Evolutionary conservation across 148 eudicot genomes (phyloP), one percentile per base, ranked within the genome.

Genomic region (Pharnaceum exiguum): DNA sequence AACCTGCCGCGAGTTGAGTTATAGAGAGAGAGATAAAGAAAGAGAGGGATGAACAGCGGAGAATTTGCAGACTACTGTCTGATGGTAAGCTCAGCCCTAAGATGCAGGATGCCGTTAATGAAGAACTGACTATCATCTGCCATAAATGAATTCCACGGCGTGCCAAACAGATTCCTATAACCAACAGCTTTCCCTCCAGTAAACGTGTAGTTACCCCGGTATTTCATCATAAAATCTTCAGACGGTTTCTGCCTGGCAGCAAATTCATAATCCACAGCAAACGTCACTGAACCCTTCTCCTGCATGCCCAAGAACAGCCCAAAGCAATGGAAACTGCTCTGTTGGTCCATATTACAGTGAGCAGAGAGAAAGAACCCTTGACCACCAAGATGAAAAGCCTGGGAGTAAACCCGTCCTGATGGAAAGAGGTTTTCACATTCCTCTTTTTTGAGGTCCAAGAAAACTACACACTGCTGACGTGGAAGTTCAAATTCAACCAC

Each of bases 281-380:
- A 75, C 17, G 75, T 50, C 12, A 69, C 80, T 1, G 86, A 75
- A 1, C 89, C 86, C 63, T 86, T 82, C 55, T 86, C 86, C 40
- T 86, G 86, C 94, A 86, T 86, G 9, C 94, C 89, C 61, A 86
- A 62, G 65, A 86, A 86, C 46, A 86, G 76, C 53, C 86, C 95
- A 36, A 86, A 86, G 50, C 84, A 86, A 39, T 83, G 82, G 28
- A 65, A 74, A 3, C 77, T 44, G 59, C 72, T 81, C 60, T 83
- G 87, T 31, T 76, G 95, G 51, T 83, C 95, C 84, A 76, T 72
- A 64, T 83, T 86, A 55, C 90, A 83, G 52, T 87, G 87, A 13
- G 87, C 87, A 4, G 82, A 83, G 39, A 82, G 78, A 70, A 80
- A 80, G 59, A 89, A 89, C 8, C 86, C 87, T 43, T 82, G 84